Base-by-base conservation (phyloP, 768 basidiomycete species). In the Pholiota microspora region DNA sequence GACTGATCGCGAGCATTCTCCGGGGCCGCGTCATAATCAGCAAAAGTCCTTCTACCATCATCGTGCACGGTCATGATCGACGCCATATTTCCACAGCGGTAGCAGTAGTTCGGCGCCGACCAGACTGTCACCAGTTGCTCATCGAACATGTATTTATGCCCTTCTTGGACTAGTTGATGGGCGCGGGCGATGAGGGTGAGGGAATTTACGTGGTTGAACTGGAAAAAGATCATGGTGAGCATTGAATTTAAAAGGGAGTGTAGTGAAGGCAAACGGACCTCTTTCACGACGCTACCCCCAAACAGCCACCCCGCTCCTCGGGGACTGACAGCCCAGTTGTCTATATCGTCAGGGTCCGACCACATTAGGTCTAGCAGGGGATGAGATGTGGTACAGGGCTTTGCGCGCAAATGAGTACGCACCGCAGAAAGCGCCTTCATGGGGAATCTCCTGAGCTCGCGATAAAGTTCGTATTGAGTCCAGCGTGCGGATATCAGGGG, bases 371-470 rank as follows among this genome's bases (percentile, higher is more conserved):
- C 94, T 94, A 49, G n/a, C 44, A 16, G 55, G 9, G 38, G 25
- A 32, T 34, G 56, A 15, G 9, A 38, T 4, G 40, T 27, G 18
- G 47, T 27, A 24, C 28, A n/a, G 23, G 36, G 28, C 21, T 42
- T 45, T 36, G 13, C 12, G 13, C 10, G 24, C 12, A 44, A 23
- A 32, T 15, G 6, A 12, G 16, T 24, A 62, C 82, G 27, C 62
- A 87, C 89, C 89, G 62, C 96, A 98, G 76, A 98, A 98, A 7
- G 95, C 89, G n/a, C 96, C 96, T 68, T 98, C 96, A 68, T 98
- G 96, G 2, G 95, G 96, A 44, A 98, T 96, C 69, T 98, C 96
- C 65, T 98, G 94, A n/a, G 93, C 92, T 52, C 96, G 79, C 2
- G 93, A 91, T 38, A 98, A 76, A 4, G 95, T 92, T 5, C 96